Conservation (phyloP, 129 eudicot genomes). For the Flaveria trinervia region DNA sequence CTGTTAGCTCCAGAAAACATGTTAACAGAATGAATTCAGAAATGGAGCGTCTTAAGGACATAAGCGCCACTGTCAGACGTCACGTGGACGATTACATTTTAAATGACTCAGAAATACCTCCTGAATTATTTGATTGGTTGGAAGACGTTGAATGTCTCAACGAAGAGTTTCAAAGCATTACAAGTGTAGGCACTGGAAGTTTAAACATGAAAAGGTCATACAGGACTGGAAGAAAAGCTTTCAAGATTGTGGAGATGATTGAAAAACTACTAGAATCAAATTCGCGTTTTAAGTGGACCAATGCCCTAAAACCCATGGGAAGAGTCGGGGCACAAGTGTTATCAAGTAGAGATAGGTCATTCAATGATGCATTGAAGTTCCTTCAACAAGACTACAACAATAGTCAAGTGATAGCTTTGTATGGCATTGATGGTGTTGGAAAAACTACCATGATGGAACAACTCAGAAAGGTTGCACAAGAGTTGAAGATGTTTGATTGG, state of each 20-base stretch:
- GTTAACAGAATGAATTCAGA: no score
- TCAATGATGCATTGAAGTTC: background rate
- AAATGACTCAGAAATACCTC: background rate
- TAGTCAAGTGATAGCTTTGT: slow-evolving; percentile 5
- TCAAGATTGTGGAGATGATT: no score
- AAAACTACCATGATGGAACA: slow-evolving; percentile 32
- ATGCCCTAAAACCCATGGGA: background rate
- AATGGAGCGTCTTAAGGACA: background rate
- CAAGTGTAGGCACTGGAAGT: background rate
- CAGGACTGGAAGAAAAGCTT: background rate
- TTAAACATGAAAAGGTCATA: background rate
- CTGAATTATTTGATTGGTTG: no score
- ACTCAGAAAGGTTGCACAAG: background rate
- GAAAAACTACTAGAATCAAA: no score
- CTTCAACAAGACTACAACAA: no score
- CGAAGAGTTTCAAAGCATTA: background rate
- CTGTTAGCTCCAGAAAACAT: no score
- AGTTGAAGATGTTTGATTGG: background rate
- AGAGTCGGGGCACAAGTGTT: background rate
- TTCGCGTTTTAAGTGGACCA: background rate
- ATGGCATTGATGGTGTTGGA: slow-evolving; percentile 16
- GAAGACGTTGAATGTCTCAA: background rate
- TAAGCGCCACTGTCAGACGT: background rate
- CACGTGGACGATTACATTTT: background rate
- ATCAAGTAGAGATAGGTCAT: background rate